A percentile compares a stretch with the other conserved stretches of the same genome.
phyloP scores from a whole-genome alignment of 2,329 filamentous ascomycete genomes.

The Colletotrichum sp. region DNA sequence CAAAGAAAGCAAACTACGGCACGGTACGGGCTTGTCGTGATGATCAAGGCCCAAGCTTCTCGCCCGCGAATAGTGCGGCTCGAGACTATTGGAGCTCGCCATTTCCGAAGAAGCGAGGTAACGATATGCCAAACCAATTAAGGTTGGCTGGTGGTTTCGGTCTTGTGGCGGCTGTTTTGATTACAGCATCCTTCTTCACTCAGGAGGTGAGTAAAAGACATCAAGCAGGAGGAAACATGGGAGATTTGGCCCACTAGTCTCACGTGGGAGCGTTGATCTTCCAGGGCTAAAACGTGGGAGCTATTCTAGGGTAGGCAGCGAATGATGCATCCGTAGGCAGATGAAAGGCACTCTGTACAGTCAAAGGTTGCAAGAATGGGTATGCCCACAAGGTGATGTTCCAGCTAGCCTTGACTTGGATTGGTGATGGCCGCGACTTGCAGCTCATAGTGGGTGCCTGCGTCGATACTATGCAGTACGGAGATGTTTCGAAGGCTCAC shows the following conservation, averaged over 20 bases:
- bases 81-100: background rate
- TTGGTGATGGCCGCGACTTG: background rate
- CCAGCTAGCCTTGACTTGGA: background rate
- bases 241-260: background rate
- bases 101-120: background rate
- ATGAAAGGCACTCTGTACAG: background rate
- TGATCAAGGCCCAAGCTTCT: background rate
- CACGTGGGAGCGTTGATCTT: slow-evolving; percentile 6
- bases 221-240: background rate
- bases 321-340: background rate
- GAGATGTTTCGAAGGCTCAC: background rate
- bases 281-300: slow-evolving; percentile 2
- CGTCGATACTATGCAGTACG: background rate
- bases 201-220: background rate
- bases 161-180: background rate
- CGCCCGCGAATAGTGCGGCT: background rate
- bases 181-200: background rate
- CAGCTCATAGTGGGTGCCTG: background rate
- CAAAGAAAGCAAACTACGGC: background rate
- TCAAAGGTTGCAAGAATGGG: background rate
- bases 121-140: background rate
- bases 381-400: background rate
- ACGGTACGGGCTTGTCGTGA: background rate
- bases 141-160: background rate
- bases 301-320: background rate